Evolutionary conservation across 345 rosid genomes (phyloP), one percentile per base, ranked within the genome.

Genomic region (Salix koriyanagi): DNA sequence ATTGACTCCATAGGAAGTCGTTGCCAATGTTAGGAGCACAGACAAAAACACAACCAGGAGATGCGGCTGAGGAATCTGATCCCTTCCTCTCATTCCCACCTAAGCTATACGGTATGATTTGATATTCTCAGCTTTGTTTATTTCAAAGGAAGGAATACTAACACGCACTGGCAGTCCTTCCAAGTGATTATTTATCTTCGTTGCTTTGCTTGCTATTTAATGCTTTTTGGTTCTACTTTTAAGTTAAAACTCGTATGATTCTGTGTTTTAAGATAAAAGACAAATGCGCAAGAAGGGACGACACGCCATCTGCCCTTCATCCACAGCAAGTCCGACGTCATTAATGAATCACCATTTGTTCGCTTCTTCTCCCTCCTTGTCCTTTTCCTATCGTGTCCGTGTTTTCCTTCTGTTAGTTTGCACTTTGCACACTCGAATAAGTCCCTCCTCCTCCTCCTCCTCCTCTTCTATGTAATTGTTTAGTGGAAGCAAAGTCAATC

Each of bases 1-100:
- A 76, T 80, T 90, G 56, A 84, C 79, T 7, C 79, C 86, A 32
- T 86, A 86, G 80, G 91, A 75, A 77, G 84, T 73, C 75, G 83
- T 70, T 0, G 76, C 86, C 1, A 65, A 76, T 82, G 83, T 71
- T 65, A 70, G 44, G 19, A 79, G 61, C 65, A 71, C 65, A 36
- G 79, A 80, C 16, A 65, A 76, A 25, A 67, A 16, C 42, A 79
- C 18, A 46, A 75, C 39, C 67, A 76, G 30, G 21, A 79, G 67
- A 76, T 79, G 65, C 81, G 14, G 21, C 78, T 50, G 79, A 76
- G 74, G 11, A 12, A 66, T 66, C 36, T 66, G 36, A 26, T 69
- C 34, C 42, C 15, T 61, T 28, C 60, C 56, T 65, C 54, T 62
- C 78, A 68, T 79, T 73, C 23, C 30, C 44, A 41, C 44, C 44